A percentile compares a stretch with the other conserved stretches of the same genome.
Evolutionary conservation across 495 filamentous ascomycete species (phyloP).

Genomic region (Neurospora tetraspora): DNA sequence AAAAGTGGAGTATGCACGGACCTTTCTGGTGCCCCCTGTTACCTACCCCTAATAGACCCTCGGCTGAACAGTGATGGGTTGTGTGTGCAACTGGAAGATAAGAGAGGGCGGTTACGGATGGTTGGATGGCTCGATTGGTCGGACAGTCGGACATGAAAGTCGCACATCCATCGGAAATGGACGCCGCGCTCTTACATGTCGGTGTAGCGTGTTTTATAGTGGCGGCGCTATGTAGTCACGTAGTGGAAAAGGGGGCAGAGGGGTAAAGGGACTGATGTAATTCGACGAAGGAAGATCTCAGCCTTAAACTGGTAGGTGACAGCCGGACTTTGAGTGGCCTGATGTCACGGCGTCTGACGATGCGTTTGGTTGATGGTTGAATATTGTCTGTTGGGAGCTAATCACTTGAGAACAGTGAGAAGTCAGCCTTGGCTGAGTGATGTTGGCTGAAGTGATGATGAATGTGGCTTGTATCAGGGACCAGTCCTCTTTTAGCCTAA

Average conservation of each 20-base stretch:
- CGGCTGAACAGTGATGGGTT: background rate
- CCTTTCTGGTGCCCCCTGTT: too few relatives aligned
- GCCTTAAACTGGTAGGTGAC: background rate
- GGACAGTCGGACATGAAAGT: background rate
- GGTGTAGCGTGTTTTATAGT: background rate
- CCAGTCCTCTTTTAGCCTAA: background rate
- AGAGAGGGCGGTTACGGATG: background rate
- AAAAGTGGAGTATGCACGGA: too few relatives aligned
- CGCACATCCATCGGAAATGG: background rate
- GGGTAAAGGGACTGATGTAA: background rate
- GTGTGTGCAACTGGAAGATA: background rate
- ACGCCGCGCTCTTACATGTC: background rate
- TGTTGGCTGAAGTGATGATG: background rate
- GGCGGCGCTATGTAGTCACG: background rate
- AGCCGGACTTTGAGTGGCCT: background rate
- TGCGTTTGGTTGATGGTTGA: background rate
- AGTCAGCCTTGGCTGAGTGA: background rate
- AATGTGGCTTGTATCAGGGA: background rate
- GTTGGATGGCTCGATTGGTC: background rate
- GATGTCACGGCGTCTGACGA: background rate
- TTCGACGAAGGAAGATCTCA: background rate
- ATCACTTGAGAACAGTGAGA: background rate
- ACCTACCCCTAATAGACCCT: too few relatives aligned
- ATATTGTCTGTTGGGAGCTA: background rate
- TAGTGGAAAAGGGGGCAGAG: background rate